Evolutionary conservation across 176 grass and related monocot species (phyloP).

Genomic region (Phragmites australis): DNA sequence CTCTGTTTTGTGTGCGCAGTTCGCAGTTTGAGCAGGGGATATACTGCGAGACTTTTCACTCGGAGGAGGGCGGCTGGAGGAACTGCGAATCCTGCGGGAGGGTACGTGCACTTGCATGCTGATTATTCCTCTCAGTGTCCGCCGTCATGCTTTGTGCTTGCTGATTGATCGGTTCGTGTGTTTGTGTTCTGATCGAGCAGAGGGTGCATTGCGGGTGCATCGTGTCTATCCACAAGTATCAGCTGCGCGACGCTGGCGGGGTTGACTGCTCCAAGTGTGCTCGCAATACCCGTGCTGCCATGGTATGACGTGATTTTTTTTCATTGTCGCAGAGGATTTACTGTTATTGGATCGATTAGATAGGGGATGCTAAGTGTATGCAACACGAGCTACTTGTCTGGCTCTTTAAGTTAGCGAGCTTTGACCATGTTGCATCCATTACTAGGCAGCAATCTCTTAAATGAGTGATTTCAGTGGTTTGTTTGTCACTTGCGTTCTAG

Average conservation of each 20-base stretch:
- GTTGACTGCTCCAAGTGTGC: slow-evolving; percentile 78
- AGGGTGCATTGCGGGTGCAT: slow-evolving; percentile 94
- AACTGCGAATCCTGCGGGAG: slow-evolving; percentile 88
- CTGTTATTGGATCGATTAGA: slow-evolving; percentile 9
- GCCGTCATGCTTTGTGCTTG: background rate
- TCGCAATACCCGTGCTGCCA: slow-evolving; percentile 48
- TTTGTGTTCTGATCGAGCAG: slow-evolving; percentile 49
- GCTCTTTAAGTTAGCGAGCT: background rate
- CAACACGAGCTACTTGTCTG: background rate
- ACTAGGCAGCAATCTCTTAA: background rate
- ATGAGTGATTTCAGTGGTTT: background rate
- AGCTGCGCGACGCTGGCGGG: slow-evolving; percentile 87
- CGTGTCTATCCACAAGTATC: slow-evolving; percentile 71
- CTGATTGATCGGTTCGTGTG: slow-evolving; percentile 8
- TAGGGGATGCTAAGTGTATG: background rate
- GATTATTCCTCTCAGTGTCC: background rate
- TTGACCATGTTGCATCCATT: slow-evolving; percentile 19
- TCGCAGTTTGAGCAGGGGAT: slow-evolving; percentile 77
- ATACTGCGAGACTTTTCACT: slow-evolving; percentile 94
- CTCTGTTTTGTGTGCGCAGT: slow-evolving; percentile 43
- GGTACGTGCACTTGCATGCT: slow-evolving; percentile 53
- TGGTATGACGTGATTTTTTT: slow-evolving; percentile 34
- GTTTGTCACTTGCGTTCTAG: background rate
- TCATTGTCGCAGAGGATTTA: background rate
- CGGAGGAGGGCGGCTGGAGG: slow-evolving; percentile 89